Base-by-base conservation (phyloP, 164 flowering plant genomes). In the Saururus chinensis region DNA sequence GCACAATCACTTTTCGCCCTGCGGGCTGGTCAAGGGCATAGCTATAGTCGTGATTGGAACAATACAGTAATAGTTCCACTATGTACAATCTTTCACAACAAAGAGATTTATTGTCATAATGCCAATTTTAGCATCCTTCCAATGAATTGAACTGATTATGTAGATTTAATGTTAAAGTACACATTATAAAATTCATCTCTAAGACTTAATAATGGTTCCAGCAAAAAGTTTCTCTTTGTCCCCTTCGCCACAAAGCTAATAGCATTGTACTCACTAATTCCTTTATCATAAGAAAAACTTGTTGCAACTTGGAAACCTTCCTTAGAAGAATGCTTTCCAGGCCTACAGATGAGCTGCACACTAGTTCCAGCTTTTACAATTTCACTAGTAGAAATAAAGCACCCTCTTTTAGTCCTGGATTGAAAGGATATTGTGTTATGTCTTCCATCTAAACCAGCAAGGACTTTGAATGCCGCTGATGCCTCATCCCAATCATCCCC, bases 211-310 rank as follows among this genome's bases (percentile, higher is more conserved):
- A 93, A 67, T 40, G 99, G 97, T 53, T 66, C 62, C 65, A 93
- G 65, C 71, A 90, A 64, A 68, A 82, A 93, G 53, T 81, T 83
- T 70, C 89, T 81, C 53, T 51, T 71, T 1, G 40, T 68, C 37
- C 99, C 97, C 66, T 72, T 82, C 0, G 87, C 95, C 26, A 76
- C 77, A 60, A 93, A 93, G 80, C 96, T 90, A 60, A 93, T 83
- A 2, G 91, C 89, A 80, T 95, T 75, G 67, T 88, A 90, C 53
- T 80, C 42, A 35, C 75, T 76, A 3, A 79, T 40, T 19, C 96
- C 99, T 57, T 61, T 57, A 0, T 37, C 59, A 67, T 78, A 25
- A 12, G 42, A 60, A 73, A 90, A 93, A 74, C 97, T 93, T 1
- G 80, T 70, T 10, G 75, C 84, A 30, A 72, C 65, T 1, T 53